A percentile compares a stretch with the other conserved stretches of the same genome.
Evolutionary conservation across 2,329 filamentous ascomycete species (phyloP).

Genomic region (Aureobasidium sp.): DNA sequence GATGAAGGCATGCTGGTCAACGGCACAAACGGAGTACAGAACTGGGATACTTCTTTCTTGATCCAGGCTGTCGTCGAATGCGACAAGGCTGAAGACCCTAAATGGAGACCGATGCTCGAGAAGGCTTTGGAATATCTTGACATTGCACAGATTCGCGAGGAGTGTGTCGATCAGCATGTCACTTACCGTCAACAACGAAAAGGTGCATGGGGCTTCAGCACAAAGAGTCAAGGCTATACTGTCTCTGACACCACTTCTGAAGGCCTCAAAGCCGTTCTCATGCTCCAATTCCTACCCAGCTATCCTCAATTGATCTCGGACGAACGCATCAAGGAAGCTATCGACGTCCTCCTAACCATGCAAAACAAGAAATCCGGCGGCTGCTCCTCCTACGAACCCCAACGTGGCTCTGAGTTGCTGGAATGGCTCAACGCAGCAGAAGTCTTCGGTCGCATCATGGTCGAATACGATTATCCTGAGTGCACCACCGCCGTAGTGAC

Average conservation of each 20-base stretch:
- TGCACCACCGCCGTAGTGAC: conserved; percentile 95
- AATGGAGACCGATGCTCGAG: conserved; percentile 75
- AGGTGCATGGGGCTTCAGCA: conserved; percentile 95
- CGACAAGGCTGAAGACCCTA: conserved; percentile 66
- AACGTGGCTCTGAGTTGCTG: conserved; percentile 67
- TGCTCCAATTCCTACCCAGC: conserved; percentile 70
- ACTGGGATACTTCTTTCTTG: conserved; percentile 89
- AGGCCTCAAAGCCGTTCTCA: conserved; percentile 76
- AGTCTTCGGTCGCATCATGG: conserved; percentile 95
- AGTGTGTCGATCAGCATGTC: conserved; percentile 66
- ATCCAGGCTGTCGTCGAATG: conserved; percentile 77
- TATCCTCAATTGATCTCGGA: conserved; percentile 71
- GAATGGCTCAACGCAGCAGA: conserved; percentile 92
- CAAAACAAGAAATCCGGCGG: conserved; percentile 74
- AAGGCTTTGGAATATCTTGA: conserved; percentile 83
- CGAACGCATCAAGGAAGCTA: conserved; percentile 73
- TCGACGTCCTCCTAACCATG: conserved; percentile 86
- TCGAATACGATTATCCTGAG: conserved; percentile 96
- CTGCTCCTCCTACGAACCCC: conserved; percentile 83
- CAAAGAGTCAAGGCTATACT: conserved; percentile 82
- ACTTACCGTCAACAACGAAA: conserved; percentile 89
- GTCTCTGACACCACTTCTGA: conserved; percentile 94
- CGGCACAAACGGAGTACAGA: conserved; percentile 96
- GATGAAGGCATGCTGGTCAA: conserved; percentile 89
- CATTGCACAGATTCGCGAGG: conserved; percentile 80